Base-by-base conservation (phyloP, 2,329 filamentous ascomycete genomes). In the Clonostachys sp. region DNA sequence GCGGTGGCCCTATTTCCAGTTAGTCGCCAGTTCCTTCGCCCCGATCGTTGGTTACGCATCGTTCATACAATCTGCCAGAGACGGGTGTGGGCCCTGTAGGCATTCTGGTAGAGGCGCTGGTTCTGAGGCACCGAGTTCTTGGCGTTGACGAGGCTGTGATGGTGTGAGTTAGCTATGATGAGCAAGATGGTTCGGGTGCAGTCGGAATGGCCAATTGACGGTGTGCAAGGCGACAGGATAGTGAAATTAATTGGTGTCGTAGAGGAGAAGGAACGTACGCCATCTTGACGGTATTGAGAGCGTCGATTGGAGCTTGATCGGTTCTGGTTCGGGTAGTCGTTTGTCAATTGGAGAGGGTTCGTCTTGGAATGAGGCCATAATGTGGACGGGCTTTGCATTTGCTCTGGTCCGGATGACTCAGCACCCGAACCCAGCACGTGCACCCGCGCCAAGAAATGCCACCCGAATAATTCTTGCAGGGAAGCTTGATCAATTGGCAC, bases 61-160 rank as follows among this genome's bases (percentile, higher is more conserved):
- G 45, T 33, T 48, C 85, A 66, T 78, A 91, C 87, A 71, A 91
- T 90, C 70, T 80, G 75, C 87, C 88, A 91, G 66, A 89, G 70
- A 61, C 88, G 83, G 57, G 83, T 74, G 67, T 84, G 80, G 53
- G 74, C 70, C 61, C 80, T 81, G 69, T 87, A 87, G 58, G 88
- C 84, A 55, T 78, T 73, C 74, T 91, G 87, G 76, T 89, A 90
- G 58, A 81, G 71, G 62, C 80, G 77, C 78, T 92, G 88, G 73
- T 86, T 78, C 64, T 86, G 61, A 48, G 86, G 86, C 61, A 91
- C 87, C 62, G 78, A 80, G 81, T 92, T 92, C 66, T 80, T 78
- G 68, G 84, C 83, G 79, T 88, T 75, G 73, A 90, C 56, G 64
- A 84, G 61, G 63, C 79, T 80, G 57, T 48, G 44, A 47, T 49